Evolutionary conservation across 1,284 basidiomycete species (phyloP).

Genomic region (Ustilago lituana): DNA sequence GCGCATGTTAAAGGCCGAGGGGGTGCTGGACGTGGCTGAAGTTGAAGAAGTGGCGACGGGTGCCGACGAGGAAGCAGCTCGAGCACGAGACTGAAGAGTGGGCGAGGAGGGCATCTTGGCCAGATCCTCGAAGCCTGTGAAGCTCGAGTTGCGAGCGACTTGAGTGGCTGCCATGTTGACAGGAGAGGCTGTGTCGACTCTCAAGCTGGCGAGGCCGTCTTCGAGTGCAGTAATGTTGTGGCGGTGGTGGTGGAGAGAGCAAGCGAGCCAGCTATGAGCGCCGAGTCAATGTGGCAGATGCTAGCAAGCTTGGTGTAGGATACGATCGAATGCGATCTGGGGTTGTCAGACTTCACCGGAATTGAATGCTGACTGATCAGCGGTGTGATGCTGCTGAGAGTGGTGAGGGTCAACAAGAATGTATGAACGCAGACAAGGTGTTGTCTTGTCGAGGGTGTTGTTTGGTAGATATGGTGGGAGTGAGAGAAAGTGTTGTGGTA

Average conservation of each 20-base stretch:
- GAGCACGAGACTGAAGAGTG: conserved; percentile 28
- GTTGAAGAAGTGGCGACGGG: not conserved
- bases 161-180: conserved; percentile 47
- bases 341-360: too few relatives aligned
- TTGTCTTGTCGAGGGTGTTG: too few relatives aligned
- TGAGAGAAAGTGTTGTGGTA: not conserved
- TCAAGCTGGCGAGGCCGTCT: conserved; percentile 37
- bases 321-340: too few relatives aligned
- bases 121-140: conserved; percentile 47
- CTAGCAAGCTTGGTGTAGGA: too few relatives aligned
- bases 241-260: not conserved
- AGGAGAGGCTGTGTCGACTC: conserved; percentile 12
- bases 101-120: conserved; percentile 51
- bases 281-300: too few relatives aligned
- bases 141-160: conserved; percentile 47
- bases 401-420: too few relatives aligned
- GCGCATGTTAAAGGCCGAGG: conserved; percentile 43
- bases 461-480: too few relatives aligned
- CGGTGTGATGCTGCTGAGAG: too few relatives aligned
- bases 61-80: conserved; percentile 19
- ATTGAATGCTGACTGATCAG: too few relatives aligned
- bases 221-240: conserved; percentile 16
- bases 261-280: too few relatives aligned
- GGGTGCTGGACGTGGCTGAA: not conserved
- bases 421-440: too few relatives aligned